Evolutionary conservation across 2,329 filamentous ascomycete species (phyloP), one percentile per base, ranked within the genome.

Genomic region (Herpotrichia juniperi): DNA sequence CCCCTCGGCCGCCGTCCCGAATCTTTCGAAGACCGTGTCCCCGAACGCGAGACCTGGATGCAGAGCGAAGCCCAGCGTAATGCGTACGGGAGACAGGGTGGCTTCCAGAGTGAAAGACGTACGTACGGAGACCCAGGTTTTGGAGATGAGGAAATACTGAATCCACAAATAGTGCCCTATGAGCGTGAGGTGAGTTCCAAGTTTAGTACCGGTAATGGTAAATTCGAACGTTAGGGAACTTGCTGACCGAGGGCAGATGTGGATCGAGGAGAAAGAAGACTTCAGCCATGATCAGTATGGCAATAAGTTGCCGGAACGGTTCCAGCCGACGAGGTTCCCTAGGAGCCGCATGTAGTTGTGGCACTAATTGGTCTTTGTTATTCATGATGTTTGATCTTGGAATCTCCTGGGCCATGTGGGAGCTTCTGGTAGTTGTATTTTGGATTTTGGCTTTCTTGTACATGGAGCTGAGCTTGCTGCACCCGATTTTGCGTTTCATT

Each of bases 221-320:
- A 40, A 25, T 50, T 43, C n/a, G 19, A 16, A 30, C 11, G 19
- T n/a, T n/a, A n/a, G n/a, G n/a, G n/a, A 10, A 3, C 47, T 39
- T 57, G 8, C 35, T 52, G 46, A 54, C 19, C n/a, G 48, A 22
- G 42, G 48, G 37, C 54, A 71, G 69, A 56, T 71, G 44, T 73
- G 69, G 69, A 61, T 73, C 48, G 69, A 73, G 53, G 58, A 73
- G 55, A 70, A 69, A 62, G 63, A 72, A 51, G 68, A 73, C 50
- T 71, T 64, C 43, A 57, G 67, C 21, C 66, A 63, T 49, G 69
- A 73, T 48, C 52, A 72, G 58, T 73, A 73, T 48, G 69, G 69
- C 19, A 73, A 73, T 42, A 59, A 60, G 43, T 54, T 73, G 49
- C 69, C 69, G 16, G 68, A 72, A 22, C 55, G 61, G 24, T 63